These are phyloP conservation scores for Mycena pura DNA, from an alignment of 768 basidiomycete species.

Conservation along the genomic window DNA sequence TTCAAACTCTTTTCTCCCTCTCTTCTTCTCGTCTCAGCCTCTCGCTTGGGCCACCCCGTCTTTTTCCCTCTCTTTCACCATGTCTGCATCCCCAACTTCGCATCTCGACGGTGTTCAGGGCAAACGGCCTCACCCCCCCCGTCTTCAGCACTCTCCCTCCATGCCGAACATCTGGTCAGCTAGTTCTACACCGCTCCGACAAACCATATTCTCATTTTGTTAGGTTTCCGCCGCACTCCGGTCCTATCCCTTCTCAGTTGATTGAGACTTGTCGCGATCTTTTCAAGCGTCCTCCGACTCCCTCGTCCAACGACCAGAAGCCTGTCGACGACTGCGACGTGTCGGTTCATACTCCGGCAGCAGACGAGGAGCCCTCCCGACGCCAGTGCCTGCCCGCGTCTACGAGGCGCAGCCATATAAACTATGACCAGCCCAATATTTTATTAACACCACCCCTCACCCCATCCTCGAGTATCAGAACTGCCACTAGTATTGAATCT, in stretches of 20 bases:
- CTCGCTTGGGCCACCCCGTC: constrained; percentile 30
- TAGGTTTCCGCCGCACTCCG: constrained; percentile 58
- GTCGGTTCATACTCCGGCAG: not conserved
- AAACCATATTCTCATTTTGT: not conserved
- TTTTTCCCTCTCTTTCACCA: constrained; percentile 37
- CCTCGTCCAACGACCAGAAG: constrained; percentile 30
- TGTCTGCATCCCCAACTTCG: constrained; percentile 38
- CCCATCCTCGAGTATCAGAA: constrained; percentile 62
- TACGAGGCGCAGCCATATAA: constrained; percentile 39
- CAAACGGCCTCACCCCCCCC: constrained; percentile 50
- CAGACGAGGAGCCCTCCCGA: not conserved
- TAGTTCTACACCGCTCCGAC: not conserved
- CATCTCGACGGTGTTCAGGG: constrained; percentile 28
- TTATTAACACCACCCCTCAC: constrained; percentile 75
- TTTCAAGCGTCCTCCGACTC: constrained; percentile 43
- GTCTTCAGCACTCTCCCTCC: constrained; percentile 70
- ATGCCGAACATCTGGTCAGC: constrained; percentile 72
- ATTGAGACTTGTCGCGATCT: constrained; percentile 34
- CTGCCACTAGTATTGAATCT: constrained; percentile 43
- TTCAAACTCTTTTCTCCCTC: constrained; percentile 41
- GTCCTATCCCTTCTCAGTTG: constrained; percentile 45
- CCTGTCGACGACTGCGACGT: not conserved
- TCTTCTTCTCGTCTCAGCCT: constrained; percentile 26
- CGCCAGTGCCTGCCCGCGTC: not conserved
- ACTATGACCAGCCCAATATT: constrained; percentile 42